phyloP scores from a whole-genome alignment of 768 basidiomycete species.

The Pholiota conissans region DNA sequence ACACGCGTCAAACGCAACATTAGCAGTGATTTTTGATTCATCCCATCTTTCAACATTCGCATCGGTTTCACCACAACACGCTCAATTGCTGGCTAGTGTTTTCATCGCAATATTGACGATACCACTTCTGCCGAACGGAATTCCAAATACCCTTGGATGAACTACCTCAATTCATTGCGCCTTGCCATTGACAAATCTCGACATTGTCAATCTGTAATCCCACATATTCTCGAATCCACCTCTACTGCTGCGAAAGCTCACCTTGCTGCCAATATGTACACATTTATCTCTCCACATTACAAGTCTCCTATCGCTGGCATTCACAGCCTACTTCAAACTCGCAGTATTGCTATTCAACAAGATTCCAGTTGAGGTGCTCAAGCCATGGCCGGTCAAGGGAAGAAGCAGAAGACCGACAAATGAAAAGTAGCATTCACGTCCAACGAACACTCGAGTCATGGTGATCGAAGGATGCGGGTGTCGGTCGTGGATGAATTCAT shows the following conservation, averaged over 20 bases:
- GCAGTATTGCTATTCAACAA: conserved; percentile 49
- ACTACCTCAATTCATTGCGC: conserved; percentile 65
- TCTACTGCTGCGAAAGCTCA: conserved; percentile 44
- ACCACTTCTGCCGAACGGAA: conserved; percentile 78
- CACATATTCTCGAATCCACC: conserved; percentile 28
- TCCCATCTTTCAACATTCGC: conserved; percentile 23
- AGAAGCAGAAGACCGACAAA: not conserved
- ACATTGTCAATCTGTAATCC: conserved; percentile 22
- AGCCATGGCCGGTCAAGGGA: conserved; percentile 1
- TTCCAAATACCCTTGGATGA: conserved; percentile 61
- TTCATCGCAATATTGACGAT: conserved; percentile 64
- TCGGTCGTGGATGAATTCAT: conserved; percentile 37
- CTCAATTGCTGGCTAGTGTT: conserved; percentile 38
- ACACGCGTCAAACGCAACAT: no score
- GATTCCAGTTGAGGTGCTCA: conserved; percentile 51
- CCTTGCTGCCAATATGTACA: conserved; percentile 70
- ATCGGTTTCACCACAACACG: conserved; percentile 22
- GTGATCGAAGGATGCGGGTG: conserved; percentile 28
- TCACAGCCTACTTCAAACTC: conserved; percentile 58
- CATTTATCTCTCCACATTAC: conserved; percentile 67
- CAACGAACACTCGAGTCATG: conserved; percentile 39
- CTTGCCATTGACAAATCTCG: conserved; percentile 51
- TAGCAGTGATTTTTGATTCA: no score
- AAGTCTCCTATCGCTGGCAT: conserved; percentile 41
- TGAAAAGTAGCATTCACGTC: conserved; percentile 17